Base-by-base conservation (phyloP, 345 rosid genomes). In the Bruguiera parviflora region DNA sequence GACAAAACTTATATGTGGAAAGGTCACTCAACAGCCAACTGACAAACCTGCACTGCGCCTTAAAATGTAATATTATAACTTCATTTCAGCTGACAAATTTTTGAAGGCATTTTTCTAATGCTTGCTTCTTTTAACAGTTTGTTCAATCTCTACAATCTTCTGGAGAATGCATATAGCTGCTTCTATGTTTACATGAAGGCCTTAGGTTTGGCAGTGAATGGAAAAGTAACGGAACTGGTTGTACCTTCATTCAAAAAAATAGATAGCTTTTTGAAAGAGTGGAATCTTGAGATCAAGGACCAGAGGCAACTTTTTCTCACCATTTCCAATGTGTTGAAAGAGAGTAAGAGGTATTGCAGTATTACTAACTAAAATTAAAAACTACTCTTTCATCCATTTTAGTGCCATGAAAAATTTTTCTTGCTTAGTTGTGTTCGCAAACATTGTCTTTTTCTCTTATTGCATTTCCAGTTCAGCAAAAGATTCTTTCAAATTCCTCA, bases 261-360 rank as follows among this genome's bases (percentile, higher is more conserved):
- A 0, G 98, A 89, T 69, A 82, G 82, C 74, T 92, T 92, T 82
- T 81, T 96, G 86, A 96, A 96, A 81, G 99, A 92, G 75, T 96
- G 99, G 99, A 88, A 81, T 83, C 77, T 96, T 69, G 94, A 79
- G 53, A 73, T 82, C 70, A 78, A 88, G 78, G 97, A 96, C 71
- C 89, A 87, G 81, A 87, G 99, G 72, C 88, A 80, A 77, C 92
- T 96, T 76, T 96, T 85, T 73, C 91, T 92, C 68, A 66, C 79
- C 69, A 71, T 92, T 60, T 84, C 97, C 68, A 88, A 87, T 72
- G 96, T 75, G 21, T 80, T 87, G 47, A 87, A 73, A 79, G 99
- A 96, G 80, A 83, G 68, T 74, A 92, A 85, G 86, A 88, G 97
- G 99, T 92, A 80, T 43, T 24, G 9, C 15, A 31, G 15, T 64